A percentile compares a stretch with the other conserved stretches of the same genome.
Evolutionary conservation across 2,329 filamentous ascomycete genomes (phyloP).

Genomic region (Pleurostoma richardsiae): DNA sequence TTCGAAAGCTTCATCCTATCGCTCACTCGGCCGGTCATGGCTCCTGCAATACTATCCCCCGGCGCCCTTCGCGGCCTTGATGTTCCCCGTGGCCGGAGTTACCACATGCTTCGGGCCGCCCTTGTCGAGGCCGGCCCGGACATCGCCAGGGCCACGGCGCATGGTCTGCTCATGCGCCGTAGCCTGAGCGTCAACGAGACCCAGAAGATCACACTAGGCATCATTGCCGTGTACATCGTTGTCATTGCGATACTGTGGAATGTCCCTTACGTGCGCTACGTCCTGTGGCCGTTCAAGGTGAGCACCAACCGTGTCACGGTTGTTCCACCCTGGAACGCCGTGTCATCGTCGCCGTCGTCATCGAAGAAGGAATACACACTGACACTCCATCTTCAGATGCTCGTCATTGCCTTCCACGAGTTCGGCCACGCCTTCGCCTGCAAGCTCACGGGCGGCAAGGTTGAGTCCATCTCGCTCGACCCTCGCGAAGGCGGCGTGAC

Average conservation of each 20-base stretch:
- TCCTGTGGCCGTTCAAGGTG: conserved; percentile 79
- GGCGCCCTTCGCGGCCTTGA: conserved; percentile 3
- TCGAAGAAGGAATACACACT: too few relatives aligned
- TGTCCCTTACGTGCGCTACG: conserved; percentile 67
- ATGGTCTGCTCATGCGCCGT: conserved; percentile 35
- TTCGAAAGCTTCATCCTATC: not conserved
- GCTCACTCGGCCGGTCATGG: conserved; percentile 5
- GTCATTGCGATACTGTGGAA: conserved; percentile 76
- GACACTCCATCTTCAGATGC: conserved; percentile 48
- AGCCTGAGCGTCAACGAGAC: conserved; percentile 59
- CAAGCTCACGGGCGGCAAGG: conserved; percentile 65
- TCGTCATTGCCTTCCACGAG: conserved; percentile 80
- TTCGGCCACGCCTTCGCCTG: conserved; percentile 72
- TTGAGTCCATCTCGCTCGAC: conserved; percentile 70
- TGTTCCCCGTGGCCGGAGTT: conserved; percentile 1
- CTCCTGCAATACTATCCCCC: not conserved
- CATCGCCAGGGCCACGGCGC: conserved; percentile 4
- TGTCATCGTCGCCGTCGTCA: too few relatives aligned
- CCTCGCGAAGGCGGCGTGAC: conserved; percentile 75
- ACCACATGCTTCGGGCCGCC: conserved; percentile 1
- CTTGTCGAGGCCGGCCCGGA: conserved; percentile 4
- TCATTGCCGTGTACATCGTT: conserved; percentile 68
- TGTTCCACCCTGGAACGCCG: not conserved
- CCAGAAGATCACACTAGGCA: conserved; percentile 64
- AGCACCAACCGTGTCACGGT: conserved; percentile 7